Percentiles rank a stretch among this genome's conserved stretches.
phyloP scores from a whole-genome alignment of 345 rosid species.

The Linum lewisii region DNA sequence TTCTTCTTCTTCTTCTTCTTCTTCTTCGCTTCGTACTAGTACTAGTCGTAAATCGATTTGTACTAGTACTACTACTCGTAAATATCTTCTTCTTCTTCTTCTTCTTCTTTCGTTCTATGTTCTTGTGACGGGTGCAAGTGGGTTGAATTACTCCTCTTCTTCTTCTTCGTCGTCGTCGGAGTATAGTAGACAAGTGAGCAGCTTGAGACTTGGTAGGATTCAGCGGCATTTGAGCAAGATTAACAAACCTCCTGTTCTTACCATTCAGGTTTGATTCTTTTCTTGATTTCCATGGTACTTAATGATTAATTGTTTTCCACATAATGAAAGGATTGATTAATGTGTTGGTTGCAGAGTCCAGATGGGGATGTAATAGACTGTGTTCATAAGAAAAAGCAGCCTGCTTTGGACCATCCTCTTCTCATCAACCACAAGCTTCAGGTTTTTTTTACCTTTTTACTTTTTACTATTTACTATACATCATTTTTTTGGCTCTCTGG shows the following conservation, averaged over 20 bases:
- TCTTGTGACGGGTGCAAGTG: background rate
- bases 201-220: constrained; percentile 59
- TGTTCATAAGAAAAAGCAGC: constrained; percentile 27
- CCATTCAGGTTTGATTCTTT: constrained; percentile 18
- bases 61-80: too few species aligned
- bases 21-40: constrained; percentile 15
- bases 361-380: constrained; percentile 29
- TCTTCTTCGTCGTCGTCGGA: background rate
- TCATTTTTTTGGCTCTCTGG: background rate
- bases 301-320: too few species aligned
- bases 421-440: constrained; percentile 25
- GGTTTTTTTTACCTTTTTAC: background rate
- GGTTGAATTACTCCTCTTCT: background rate
- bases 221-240: constrained; percentile 20
- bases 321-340: too few species aligned
- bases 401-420: constrained; percentile 29
- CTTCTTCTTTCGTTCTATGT: constrained; percentile 13
- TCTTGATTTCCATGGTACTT: too few species aligned
- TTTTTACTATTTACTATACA: background rate
- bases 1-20: background rate
- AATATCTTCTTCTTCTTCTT: constrained; percentile 9
- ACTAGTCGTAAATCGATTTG: too few species aligned
- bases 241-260: constrained; percentile 21
- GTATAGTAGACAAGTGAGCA: constrained; percentile 45
- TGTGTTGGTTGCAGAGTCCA: constrained; percentile 19